Evolutionary conservation across 169 alveolate genomes (phyloP), one percentile per base, ranked within the genome.

Genomic region (Eimeria necatrix): DNA sequence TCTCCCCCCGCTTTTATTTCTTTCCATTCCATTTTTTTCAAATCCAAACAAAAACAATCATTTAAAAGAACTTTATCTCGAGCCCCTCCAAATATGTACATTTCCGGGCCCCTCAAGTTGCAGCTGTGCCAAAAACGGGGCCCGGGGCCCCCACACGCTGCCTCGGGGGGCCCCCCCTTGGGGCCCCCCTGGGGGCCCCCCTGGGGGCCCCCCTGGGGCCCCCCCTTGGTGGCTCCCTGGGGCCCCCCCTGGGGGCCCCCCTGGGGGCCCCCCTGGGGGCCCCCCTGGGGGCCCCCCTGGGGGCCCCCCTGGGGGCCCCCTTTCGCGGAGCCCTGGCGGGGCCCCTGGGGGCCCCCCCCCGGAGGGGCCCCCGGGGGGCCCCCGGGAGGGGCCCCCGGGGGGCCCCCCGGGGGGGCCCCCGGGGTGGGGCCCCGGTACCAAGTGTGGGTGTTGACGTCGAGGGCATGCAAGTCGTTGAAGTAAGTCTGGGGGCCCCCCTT

Each of bases 81-180:
- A 98, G 98, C 98, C 4, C 99, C 99, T 56, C 99, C 99, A 78
- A 98, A 98, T 48, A 98, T 95, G 95, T 96, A 97, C 98, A 98
- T 95, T 95, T 97, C 96, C n/a, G 98, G 95, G 60, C 98, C 98
- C 71, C n/a, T 56, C 52, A 98, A 90, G 87, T 97, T 97, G 59
- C 99, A 98, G 1, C 98, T 86, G 76, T 98, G 99, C 61, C 97
- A 98, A 93, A 97, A 96, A 86, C 99, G 95, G 7, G 98, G 98
- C 22, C 96, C 81, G 56, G 99, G 99, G 20, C 98, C 98, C 41
- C 98, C n/a, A n/a, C n/a, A n/a, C n/a, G n/a, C n/a, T n/a, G n/a
- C n/a, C n/a, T n/a, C n/a, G n/a, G n/a, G n/a, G n/a, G n/a, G n/a
- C n/a, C n/a, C n/a, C n/a, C n/a, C n/a, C n/a, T n/a, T n/a, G n/a